Conservation (phyloP, 306 rosid species). For the Rubus parviflorus region DNA sequence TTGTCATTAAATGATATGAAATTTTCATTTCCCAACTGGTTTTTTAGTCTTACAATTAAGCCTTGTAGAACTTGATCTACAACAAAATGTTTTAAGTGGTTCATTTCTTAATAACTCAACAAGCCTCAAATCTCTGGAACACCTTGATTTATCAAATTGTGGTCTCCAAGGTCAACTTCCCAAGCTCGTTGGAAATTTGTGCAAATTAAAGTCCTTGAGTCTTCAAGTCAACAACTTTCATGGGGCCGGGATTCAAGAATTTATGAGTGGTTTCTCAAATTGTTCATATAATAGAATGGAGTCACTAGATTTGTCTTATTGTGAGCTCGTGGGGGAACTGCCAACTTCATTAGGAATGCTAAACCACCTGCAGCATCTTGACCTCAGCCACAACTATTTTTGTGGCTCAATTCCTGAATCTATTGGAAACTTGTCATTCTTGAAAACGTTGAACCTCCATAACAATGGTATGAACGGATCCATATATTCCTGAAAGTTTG, state of each 20-base stretch:
- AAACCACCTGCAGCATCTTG: neutral
- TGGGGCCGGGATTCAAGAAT: neutral
- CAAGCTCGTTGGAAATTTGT: neutral
- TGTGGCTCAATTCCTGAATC: neutral
- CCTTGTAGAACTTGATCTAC: too few species aligned
- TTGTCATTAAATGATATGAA: neutral
- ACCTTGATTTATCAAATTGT: neutral
- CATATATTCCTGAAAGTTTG: slow-evolving; percentile 1
- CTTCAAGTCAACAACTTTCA: too few species aligned
- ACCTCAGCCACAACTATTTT: neutral
- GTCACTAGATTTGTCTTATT: neutral
- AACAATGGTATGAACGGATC: neutral
- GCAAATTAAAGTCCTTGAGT: neutral
- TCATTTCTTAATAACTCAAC: too few species aligned
- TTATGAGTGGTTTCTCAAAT: neutral
- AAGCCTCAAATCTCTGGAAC: neutral
- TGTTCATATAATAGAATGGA: neutral
- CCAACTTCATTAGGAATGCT: neutral
- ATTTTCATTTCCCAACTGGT: neutral
- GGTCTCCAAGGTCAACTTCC: neutral
- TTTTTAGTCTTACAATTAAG: too few species aligned
- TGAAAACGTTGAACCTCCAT: neutral
- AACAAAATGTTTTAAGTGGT: too few species aligned
- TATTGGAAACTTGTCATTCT: neutral
- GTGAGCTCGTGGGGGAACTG: neutral